These are phyloP conservation scores for Incumbomyces delicatus DNA, from an alignment of 2,329 filamentous ascomycete genomes.

Conservation along the genomic window DNA sequence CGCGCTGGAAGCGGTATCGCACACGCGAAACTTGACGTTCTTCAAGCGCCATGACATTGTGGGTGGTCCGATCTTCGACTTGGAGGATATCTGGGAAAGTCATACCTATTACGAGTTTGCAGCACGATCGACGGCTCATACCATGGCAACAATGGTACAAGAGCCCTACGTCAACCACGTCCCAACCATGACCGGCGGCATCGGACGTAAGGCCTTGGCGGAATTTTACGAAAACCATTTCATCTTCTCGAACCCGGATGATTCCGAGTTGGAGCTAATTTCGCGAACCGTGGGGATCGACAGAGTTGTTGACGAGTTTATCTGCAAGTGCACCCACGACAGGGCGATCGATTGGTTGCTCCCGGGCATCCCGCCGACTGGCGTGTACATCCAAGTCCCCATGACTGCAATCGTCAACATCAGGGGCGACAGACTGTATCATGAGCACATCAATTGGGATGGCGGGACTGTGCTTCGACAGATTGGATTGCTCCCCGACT, in stretches of 20 bases:
- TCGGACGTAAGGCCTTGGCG: constrained; percentile 54
- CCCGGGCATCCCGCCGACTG: constrained; percentile 51
- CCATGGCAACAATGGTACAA: constrained; percentile 72
- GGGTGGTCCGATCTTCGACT: constrained; percentile 34
- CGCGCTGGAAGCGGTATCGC: constrained; percentile 49
- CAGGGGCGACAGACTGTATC: constrained; percentile 57
- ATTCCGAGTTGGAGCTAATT: constrained; percentile 58
- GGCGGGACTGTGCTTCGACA: constrained; percentile 54
- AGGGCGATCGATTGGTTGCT: constrained; percentile 59
- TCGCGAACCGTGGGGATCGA: constrained; percentile 64
- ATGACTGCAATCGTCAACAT: constrained; percentile 58
- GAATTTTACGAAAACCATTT: constrained; percentile 65
- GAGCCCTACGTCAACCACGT: constrained; percentile 73
- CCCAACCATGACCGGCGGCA: constrained; percentile 59
- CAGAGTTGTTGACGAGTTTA: constrained; percentile 61
- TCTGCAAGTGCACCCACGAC: constrained; percentile 55
- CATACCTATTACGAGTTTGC: constrained; percentile 64
- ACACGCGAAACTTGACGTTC: constrained; percentile 46
- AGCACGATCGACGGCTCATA: constrained; percentile 57
- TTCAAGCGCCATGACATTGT: constrained; percentile 7
- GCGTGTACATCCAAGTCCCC: constrained; percentile 46
- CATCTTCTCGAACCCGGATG: constrained; percentile 61
- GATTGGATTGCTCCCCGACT: constrained; percentile 54
- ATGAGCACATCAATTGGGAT: constrained; percentile 65
- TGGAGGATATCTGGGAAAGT: constrained; percentile 71